phyloP scores from a whole-genome alignment of 1,284 basidiomycete species.

The Microbotryomycetes sp. region DNA sequence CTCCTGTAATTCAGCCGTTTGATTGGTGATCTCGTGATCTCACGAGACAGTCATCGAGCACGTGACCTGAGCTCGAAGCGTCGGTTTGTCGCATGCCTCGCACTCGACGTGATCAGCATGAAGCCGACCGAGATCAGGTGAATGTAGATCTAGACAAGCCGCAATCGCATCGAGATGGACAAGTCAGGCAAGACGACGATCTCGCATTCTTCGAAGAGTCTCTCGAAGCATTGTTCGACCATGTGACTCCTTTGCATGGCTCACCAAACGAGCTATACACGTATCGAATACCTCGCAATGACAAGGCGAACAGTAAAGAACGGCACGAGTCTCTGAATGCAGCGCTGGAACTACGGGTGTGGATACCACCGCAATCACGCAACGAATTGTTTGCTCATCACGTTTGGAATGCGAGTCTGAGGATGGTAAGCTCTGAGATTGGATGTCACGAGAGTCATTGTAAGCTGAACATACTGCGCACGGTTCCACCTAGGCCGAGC shows the following conservation, averaged over 20 bases:
- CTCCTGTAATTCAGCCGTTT: too few species aligned
- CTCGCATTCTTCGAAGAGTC: slow-evolving; percentile 12
- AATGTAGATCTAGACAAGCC: too few species aligned
- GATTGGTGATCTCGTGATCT: too few species aligned
- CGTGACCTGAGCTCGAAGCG: too few species aligned
- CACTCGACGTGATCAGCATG: too few species aligned
- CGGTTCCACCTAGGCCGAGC: not conserved
- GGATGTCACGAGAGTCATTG: slow-evolving; percentile 12
- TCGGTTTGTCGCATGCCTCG: too few species aligned
- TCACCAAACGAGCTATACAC: slow-evolving; percentile 15
- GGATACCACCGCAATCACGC: slow-evolving; percentile 1
- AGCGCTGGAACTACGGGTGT: slow-evolving; percentile 1
- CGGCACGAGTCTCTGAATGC: too few species aligned
- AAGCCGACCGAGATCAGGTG: too few species aligned
- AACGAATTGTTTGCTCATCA: slow-evolving; percentile 17
- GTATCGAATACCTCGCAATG: slow-evolving; percentile 1
- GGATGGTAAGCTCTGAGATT: slow-evolving; percentile 5
- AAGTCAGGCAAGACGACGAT: slow-evolving; percentile 4
- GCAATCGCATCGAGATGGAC: not conserved
- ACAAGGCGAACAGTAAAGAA: not conserved
- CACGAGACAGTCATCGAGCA: too few species aligned
- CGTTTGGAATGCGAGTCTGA: slow-evolving; percentile 7
- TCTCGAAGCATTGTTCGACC: slow-evolving; percentile 12
- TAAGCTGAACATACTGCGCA: not conserved
- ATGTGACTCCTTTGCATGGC: slow-evolving; percentile 17